Percentiles rank a stretch among this genome's conserved stretches.
Evolutionary conservation across 2,329 filamentous ascomycete genomes (phyloP).

Genomic region (Alternaria brassicae): DNA sequence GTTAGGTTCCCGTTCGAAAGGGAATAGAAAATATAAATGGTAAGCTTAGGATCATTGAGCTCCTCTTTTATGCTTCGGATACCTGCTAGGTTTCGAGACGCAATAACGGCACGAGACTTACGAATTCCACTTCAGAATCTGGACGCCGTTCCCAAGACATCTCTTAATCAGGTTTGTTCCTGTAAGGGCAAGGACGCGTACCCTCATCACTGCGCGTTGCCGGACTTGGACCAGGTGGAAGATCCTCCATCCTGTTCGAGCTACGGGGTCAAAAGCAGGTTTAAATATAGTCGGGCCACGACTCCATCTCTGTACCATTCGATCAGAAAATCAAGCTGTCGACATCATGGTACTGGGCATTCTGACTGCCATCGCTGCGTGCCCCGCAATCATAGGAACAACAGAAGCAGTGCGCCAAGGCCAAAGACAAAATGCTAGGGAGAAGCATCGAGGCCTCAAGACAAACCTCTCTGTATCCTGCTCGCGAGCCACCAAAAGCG

Average conservation of each 20-base stretch:
- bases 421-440: slow-evolving; percentile 53
- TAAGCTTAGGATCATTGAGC: neutral
- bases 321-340: neutral
- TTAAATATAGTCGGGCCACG: slow-evolving; percentile 5
- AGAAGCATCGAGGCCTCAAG: slow-evolving; percentile 56
- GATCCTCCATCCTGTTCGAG: neutral
- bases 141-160: neutral
- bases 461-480: slow-evolving; percentile 55
- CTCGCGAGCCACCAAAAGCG: slow-evolving; percentile 49
- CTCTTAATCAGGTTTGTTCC: neutral
- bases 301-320: neutral
- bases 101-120: neutral
- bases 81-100: neutral
- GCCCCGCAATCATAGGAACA: slow-evolving; percentile 54
- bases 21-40: neutral
- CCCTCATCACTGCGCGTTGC: too few species aligned
- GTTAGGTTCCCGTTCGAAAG: neutral
- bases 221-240: too few species aligned
- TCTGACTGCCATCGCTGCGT: slow-evolving; percentile 50
- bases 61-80: neutral
- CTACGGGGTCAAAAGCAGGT: slow-evolving; percentile 8
- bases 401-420: slow-evolving; percentile 57
- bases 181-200: neutral
- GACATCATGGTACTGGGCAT: slow-evolving; percentile 36
- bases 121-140: neutral